These are phyloP conservation scores for Fusarium sp. DNA, from an alignment of 2,329 filamentous ascomycete species.

Conservation along the genomic window DNA sequence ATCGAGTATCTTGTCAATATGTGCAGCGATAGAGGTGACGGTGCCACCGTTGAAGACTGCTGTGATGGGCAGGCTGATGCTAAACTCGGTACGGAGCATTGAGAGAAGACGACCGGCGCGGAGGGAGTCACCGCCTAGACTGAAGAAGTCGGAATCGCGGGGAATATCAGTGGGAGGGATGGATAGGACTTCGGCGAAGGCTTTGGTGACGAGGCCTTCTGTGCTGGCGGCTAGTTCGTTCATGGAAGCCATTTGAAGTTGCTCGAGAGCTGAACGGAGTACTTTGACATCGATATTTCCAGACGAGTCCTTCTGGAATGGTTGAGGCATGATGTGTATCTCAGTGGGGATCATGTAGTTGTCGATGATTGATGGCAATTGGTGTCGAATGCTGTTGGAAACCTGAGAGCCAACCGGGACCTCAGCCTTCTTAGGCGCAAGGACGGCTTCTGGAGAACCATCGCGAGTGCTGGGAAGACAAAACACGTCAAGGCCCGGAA, in stretches of 20 bases:
- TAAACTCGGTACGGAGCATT: background rate
- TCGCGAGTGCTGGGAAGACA: background rate
- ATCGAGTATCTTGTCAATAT: background rate
- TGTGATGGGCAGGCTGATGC: background rate
- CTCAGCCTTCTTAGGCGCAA: background rate
- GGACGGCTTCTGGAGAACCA: background rate
- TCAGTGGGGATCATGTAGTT: background rate
- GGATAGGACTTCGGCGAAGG: background rate
- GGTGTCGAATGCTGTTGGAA: background rate
- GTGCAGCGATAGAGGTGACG: background rate
- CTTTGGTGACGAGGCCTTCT: background rate
- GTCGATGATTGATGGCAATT: background rate
- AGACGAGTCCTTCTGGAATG: background rate
- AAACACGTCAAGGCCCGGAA: background rate
- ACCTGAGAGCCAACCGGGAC: too few species aligned
- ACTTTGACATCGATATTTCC: background rate
- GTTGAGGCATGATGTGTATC: background rate
- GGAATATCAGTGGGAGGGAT: background rate
- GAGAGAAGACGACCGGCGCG: background rate
- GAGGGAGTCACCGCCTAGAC: background rate
- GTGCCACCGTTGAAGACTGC: background rate
- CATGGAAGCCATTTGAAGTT: background rate
- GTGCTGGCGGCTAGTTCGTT: background rate
- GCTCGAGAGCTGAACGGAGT: background rate
- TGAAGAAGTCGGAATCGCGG: background rate